Base-by-base conservation (phyloP, 345 rosid species). In the Hevea brasiliensis region DNA sequence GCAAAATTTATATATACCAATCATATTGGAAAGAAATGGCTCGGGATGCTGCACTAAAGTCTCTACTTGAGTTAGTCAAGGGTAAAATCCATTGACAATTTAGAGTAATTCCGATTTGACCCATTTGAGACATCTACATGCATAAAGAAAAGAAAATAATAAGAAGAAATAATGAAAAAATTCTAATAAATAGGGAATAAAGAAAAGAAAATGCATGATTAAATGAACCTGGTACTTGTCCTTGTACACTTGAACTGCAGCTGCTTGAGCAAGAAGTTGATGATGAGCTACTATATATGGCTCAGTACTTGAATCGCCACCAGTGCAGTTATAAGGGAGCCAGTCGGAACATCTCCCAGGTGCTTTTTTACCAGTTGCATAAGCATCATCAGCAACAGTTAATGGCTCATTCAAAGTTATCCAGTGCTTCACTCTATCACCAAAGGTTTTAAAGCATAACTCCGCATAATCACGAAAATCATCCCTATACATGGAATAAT, bases 361-460 rank as follows among this genome's bases (percentile, higher is more conserved):
- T 14, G 92, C 86, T 44, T 71, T 24, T 0, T 0, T 0, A 1
- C 86, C 86, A 0, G 0, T 7, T 2, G 23, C 76, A 20, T 88
- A 82, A 0, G 87, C 92, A 6, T 70, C 76, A 0, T 7, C 8
- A 35, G 78, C 69, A n/a, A 65, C 72, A 13, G 57, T 74, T 45
- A 65, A 84, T 15, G 90, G 90, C 75, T 88, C 89, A 23, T 88
- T 88, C 29, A 86, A 9, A 4, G 90, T 85, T 13, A 85, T 86
- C 92, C 92, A 88, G 1, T 83, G 76, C 74, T 88, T 88, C 61
- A 88, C 92, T 67, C 89, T 47, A 32, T 88, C 89, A 4, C 92
- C 92, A 74, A 83, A 83, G 57, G 59, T 78, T 20, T 64, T 63
- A 50, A 85, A 86, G 73, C 89, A 85, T 13, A 85, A 15, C 7